These are phyloP conservation scores for Arabidopsis thaliana DNA, from an alignment of 345 rosid genomes.

Conservation along the genomic window DNA sequence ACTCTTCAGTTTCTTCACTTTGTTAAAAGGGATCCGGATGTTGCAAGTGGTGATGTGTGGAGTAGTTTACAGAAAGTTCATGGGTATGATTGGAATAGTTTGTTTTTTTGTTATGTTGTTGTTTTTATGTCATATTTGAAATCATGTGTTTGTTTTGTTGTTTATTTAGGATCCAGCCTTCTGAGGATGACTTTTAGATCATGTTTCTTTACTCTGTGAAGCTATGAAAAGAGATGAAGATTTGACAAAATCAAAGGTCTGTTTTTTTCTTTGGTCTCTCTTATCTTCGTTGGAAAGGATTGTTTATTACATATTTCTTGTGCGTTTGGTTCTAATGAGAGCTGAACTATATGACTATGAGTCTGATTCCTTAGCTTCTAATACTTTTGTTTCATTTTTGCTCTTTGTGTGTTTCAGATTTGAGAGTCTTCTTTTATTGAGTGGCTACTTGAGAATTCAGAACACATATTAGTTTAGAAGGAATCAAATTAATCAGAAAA, in stretches of 20 bases:
- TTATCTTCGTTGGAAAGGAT: slow-evolving; percentile 4
- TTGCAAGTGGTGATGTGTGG: slow-evolving; percentile 12
- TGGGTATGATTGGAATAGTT: slow-evolving; percentile 33
- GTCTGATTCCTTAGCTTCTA: background rate
- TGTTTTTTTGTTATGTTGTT: background rate
- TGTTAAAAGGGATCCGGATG: slow-evolving; percentile 23
- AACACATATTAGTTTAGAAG: background rate
- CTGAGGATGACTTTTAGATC: slow-evolving; percentile 56
- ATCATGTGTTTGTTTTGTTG: background rate
- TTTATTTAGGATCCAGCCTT: slow-evolving; percentile 50
- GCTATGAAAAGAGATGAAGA: slow-evolving; percentile 57
- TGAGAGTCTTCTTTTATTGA: slow-evolving; percentile 1
- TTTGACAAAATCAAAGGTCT: slow-evolving; percentile 60
- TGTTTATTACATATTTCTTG: background rate
- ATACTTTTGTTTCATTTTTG: background rate
- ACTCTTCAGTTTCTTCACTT: slow-evolving; percentile 34
- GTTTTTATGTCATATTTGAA: slow-evolving; percentile 9
- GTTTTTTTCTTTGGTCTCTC: slow-evolving; percentile 32
- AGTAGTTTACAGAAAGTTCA: background rate
- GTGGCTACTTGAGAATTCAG: background rate
- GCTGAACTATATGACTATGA: background rate
- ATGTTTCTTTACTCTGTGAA: slow-evolving; percentile 53
- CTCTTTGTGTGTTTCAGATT: background rate
- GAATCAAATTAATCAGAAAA: slow-evolving; percentile 8
- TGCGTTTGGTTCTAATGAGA: background rate